Evolutionary conservation across 192 early-diverging fungal genomes (phyloP).

Genomic region (Backusella liffmaniae): DNA sequence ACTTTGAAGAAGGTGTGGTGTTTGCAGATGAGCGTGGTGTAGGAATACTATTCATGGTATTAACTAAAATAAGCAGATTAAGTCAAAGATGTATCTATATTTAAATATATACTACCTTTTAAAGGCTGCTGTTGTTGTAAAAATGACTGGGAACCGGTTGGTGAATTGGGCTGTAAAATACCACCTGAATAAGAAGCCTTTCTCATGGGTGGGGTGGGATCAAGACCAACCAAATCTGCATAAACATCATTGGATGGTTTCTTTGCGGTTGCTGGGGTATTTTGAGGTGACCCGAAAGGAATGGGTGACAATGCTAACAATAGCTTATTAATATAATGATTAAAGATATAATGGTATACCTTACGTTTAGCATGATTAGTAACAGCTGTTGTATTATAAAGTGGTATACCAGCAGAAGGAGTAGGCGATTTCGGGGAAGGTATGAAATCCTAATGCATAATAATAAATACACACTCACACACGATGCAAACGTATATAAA

Average conservation of each 20-base stretch:
- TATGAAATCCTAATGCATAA: neutral
- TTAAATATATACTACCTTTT: neutral
- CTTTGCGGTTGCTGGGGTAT: neutral
- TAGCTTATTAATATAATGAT: no score
- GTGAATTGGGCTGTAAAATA: slow-evolving; percentile 14
- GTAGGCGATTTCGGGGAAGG: slow-evolving; percentile 4
- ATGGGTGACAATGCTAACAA: neutral
- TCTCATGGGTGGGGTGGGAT: neutral
- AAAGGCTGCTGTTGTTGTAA: neutral
- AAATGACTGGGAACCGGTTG: neutral
- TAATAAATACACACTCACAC: neutral
- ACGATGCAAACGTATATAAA: neutral
- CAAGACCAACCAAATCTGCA: slow-evolving; percentile 6
- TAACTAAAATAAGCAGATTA: neutral
- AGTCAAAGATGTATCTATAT: neutral
- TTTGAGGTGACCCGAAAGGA: neutral
- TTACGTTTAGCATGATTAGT: neutral
- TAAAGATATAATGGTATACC: neutral
- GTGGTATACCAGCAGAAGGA: neutral
- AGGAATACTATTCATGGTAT: neutral
- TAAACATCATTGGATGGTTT: slow-evolving; percentile 4
- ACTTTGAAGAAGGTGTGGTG: neutral
- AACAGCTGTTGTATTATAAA: neutral
- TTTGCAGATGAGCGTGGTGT: neutral
- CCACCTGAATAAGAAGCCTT: slow-evolving; percentile 13